Evolutionary conservation across 176 grass and related monocot species (phyloP), one percentile per base, ranked within the genome.

Genomic region (Musa itinerans): DNA sequence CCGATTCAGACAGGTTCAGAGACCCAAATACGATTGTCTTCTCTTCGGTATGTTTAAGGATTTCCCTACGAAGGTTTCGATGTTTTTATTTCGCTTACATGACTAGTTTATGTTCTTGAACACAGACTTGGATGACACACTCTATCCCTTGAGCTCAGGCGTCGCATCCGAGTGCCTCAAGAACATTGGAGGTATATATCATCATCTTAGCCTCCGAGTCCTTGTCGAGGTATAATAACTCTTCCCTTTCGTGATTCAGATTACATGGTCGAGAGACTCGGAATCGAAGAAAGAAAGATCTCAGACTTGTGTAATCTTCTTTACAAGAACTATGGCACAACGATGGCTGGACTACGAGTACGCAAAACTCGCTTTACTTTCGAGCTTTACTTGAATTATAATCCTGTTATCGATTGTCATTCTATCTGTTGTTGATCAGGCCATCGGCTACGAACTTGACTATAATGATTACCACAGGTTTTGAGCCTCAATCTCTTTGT

Each of bases 281-380:
- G 87, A 27, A 76, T 96, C 21, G 83, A 90, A 5, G 65, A 86
- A 65, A 73, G 70, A 54, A 72, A 90, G 64, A 87, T 91, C 51
- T 53, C 58, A 58, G 87, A 90, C 8, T 63, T 96, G 11, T 96
- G 87, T 69, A 69, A 77, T 80, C 74, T 96, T 9, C 90, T 92
- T 52, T 96, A 96, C 90, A 92, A 96, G 86, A 81, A 96, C 65
- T 96, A 96, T 23, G 93, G 90, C 53, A 96, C 93, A 11, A 92
- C 93, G 77, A 92, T 96, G 93, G 89, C 89, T 10, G 93, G 93
- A 11, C 50, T 96, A 68, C 79, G 81, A 83, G 93, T 96, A 71
- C 49, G 82, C 71, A 64, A 23, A 10, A 43, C 4, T 43, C 34
- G 34, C 34, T 6, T 6, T 43, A 43, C 4, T 43, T 43, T 6